These are phyloP conservation scores for Solanum arcanum DNA, from an alignment of 257 asterid genomes.

Conservation along the genomic window DNA sequence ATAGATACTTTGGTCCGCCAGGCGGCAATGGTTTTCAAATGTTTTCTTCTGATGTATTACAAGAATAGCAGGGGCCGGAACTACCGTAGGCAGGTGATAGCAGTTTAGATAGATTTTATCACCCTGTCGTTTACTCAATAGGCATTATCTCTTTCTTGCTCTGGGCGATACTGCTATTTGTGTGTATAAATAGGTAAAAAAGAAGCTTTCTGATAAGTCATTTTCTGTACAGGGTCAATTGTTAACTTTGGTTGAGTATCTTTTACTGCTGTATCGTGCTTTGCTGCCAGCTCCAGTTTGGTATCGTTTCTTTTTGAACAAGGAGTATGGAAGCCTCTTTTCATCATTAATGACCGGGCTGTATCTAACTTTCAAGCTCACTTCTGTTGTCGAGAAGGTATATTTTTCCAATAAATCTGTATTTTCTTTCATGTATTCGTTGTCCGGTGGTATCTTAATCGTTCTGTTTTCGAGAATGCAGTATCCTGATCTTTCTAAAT, in stretches of 20 bases:
- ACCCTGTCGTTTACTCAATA: not conserved
- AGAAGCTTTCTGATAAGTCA: not conserved
- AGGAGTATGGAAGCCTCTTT: slow-evolving; percentile 87
- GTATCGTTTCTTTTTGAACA: slow-evolving; percentile 89
- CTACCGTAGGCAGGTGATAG: slow-evolving; percentile 67
- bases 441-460: not conserved
- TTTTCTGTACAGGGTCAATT: slow-evolving; percentile 56
- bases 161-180: not conserved
- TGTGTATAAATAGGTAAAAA: not conserved
- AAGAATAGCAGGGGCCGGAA: slow-evolving; percentile 64
- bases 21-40: slow-evolving; percentile 68
- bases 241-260: slow-evolving; percentile 75
- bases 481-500: not conserved
- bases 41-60: slow-evolving; percentile 56
- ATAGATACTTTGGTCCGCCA: slow-evolving; percentile 79
- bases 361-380: slow-evolving; percentile 82
- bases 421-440: not conserved
- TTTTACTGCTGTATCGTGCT: slow-evolving; percentile 70
- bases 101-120: not conserved
- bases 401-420: not conserved
- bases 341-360: slow-evolving; percentile 82
- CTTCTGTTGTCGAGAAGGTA: slow-evolving; percentile 93
- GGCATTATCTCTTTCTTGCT: not conserved
- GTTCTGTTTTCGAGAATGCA: not conserved
- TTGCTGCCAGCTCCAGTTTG: slow-evolving; percentile 89